Base-by-base conservation (phyloP, 305 asterid species). In the Fraxinus sp. region DNA sequence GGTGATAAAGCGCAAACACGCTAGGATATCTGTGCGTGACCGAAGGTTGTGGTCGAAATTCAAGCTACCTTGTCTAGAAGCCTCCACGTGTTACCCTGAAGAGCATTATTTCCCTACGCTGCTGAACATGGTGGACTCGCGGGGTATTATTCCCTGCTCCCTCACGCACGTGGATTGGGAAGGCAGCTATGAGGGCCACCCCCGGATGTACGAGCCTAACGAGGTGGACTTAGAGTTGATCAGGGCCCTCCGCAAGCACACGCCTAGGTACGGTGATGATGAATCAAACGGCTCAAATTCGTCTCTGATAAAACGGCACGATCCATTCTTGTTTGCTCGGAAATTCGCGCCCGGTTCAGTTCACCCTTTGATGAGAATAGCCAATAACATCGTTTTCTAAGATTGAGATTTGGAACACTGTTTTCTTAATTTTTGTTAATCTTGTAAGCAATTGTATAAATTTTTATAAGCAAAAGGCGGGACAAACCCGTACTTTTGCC, bases 71-170 rank as follows among this genome's bases (percentile, higher is more conserved):
- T 95, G 98, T 85, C 10, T 92, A 28, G 37, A 11, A 7, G 81
- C 66, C 4, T 85, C 77, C 89, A 86, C 92, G 93, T 95, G 98
- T 91, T 95, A 92, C 74, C 98, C 98, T 0, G 98, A 95, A 86
- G 98, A 95, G 94, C 95, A 95, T 11, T 95, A 95, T 24, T 95
- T 95, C 82, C 89, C 98, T 20, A 95, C 98, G 77, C 85, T 95
- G 79, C 79, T 95, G 83, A 88, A 81, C 83, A 90, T 85, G 97
- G 93, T 89, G 88, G 98, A 95, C 89, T 90, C 90, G 80, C 86
- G 83, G 2, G 97, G 98, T 36, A 91, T 94, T 77, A 85, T 86
- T 16, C 90, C 94, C 1, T 91, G 97, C 22, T 92, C 97, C n/a
- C 91, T 93, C 18, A 95, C 98, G 0, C 93, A 90, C 90, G 98